Evolutionary conservation across 108 stramenopile species (phyloP).

Genomic region (Seminavis robusta): DNA sequence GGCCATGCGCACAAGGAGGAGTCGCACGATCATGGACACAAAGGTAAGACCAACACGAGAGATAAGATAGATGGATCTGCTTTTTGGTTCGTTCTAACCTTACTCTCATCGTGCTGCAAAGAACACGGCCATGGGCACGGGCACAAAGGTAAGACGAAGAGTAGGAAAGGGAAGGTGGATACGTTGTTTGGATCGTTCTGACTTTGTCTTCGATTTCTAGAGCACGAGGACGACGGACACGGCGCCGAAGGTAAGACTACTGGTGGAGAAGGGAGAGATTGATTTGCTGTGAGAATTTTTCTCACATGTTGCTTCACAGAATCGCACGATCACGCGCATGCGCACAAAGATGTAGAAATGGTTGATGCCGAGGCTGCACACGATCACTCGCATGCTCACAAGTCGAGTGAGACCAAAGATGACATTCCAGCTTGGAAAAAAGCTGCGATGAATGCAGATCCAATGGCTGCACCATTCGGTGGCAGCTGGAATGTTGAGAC

Average conservation of each 20-base stretch:
- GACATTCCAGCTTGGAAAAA: slow-evolving; percentile 80
- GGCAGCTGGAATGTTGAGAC: slow-evolving; percentile 66
- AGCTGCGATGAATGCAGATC: slow-evolving; percentile 52
- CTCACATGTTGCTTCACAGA: no score
- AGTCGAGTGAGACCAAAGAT: slow-evolving; percentile 19
- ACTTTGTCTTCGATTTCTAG: neutral
- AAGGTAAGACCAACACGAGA: slow-evolving; percentile 22
- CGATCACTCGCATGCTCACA: slow-evolving; percentile 8
- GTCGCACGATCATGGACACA: slow-evolving; percentile 29
- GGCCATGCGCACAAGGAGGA: slow-evolving; percentile 13
- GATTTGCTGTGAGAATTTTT: no score
- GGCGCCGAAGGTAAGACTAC: neutral
- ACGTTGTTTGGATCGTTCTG: neutral
- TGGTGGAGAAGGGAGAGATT: no score
- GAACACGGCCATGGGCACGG: slow-evolving; percentile 14
- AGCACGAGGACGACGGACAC: neutral
- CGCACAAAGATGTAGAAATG: no score
- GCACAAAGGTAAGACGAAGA: neutral
- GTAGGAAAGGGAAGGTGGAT: slow-evolving; percentile 10
- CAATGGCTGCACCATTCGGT: slow-evolving; percentile 66
- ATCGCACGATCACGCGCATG: neutral
- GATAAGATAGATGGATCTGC: no score
- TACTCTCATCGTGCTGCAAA: neutral
- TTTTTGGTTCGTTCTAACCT: neutral
- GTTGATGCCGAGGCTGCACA: neutral